Evolutionary conservation across 2,329 filamentous ascomycete genomes (phyloP).

Genomic region (Trichophyton verrucosum): DNA sequence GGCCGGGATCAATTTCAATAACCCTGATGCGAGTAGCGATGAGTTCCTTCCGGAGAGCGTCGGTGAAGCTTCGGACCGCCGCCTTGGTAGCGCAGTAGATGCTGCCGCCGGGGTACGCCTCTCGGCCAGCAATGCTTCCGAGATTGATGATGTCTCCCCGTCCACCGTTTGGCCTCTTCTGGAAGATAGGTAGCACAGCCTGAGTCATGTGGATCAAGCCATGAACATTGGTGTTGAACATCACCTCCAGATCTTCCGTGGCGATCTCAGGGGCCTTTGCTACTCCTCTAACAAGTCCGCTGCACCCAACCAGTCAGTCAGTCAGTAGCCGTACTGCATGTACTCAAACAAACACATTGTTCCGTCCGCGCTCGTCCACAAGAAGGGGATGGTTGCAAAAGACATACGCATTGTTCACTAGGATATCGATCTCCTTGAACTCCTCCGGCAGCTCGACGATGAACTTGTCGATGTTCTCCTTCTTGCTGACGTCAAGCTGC

Average conservation of each 20-base stretch:
- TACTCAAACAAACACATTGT: no score
- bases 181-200: conserved; percentile 71
- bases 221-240: conserved; percentile 89
- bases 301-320: conserved; percentile 25
- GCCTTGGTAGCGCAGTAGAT: conserved; percentile 94
- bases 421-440: conserved; percentile 70
- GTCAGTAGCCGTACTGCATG: neutral
- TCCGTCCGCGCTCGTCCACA: no score
- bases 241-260: conserved; percentile 67
- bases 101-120: conserved; percentile 70
- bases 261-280: conserved; percentile 74
- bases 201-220: conserved; percentile 96
- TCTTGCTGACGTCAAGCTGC: conserved; percentile 75
- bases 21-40: conserved; percentile 68
- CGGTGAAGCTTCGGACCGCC: conserved; percentile 73
- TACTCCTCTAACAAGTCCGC: conserved; percentile 78
- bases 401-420: conserved; percentile 89
- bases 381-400: no score
- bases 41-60: conserved; percentile 69
- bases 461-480: conserved; percentile 60
- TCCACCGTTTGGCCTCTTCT: conserved; percentile 55
- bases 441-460: conserved; percentile 63
- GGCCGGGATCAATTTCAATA: conserved; percentile 81
- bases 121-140: conserved; percentile 80
- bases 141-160: conserved; percentile 92